A percentile compares a stretch with the other conserved stretches of the same genome.
Conservation (phyloP, 108 stramenopile species). For the Schizochytrium sp. region DNA sequence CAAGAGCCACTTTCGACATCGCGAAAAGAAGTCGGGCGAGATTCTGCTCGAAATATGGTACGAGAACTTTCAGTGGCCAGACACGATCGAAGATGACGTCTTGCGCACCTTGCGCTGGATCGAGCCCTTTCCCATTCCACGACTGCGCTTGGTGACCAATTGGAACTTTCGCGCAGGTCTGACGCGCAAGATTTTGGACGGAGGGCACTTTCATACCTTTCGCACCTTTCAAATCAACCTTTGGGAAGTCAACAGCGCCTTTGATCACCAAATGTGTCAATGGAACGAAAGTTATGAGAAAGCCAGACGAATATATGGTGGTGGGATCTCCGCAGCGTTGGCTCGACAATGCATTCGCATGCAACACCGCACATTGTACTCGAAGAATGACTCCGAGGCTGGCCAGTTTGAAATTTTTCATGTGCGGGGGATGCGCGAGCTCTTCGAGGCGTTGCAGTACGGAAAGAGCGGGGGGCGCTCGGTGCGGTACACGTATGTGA, state of each 20-base stretch:
- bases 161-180: background rate
- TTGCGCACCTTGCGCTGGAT: background rate
- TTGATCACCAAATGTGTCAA: background rate
- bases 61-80: background rate
- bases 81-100: background rate
- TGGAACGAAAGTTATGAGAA: conserved; percentile 13
- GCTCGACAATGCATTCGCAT: conserved; percentile 4
- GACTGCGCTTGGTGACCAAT: background rate
- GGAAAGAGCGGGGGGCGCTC: background rate
- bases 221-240: conserved; percentile 20
- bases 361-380: conserved; percentile 25
- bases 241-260: conserved; percentile 20
- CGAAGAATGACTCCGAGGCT: conserved; percentile 13
- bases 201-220: background rate
- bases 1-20: background rate
- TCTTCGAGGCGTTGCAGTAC: background rate
- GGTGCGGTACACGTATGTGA: conserved; percentile 27
- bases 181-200: background rate
- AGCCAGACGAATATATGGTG: conserved; percentile 22
- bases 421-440: background rate
- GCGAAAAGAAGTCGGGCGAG: background rate
- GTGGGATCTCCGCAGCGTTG: background rate
- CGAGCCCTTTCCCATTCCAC: background rate
- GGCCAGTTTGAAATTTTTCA: background rate
- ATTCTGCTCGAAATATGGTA: background rate